phyloP scores from a whole-genome alignment of 129 eudicot species.

The Apium graveolens region DNA sequence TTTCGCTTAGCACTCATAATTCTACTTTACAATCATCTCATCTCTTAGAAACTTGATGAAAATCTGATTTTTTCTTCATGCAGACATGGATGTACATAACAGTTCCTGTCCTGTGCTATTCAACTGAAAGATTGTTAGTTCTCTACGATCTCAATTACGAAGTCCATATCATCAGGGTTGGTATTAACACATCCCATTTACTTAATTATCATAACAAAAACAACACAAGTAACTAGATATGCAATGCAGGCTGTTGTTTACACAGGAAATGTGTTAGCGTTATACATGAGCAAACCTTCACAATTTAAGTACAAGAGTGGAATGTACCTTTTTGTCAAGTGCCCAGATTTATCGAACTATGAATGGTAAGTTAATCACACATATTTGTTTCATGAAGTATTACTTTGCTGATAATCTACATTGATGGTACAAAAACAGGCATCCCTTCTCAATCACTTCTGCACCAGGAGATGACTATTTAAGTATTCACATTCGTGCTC shows the following conservation, averaged over 20 bases:
- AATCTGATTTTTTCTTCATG: not conserved
- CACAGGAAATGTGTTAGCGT: conserved; percentile 75
- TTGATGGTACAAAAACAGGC: conserved; percentile 45
- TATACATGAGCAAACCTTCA: conserved; percentile 85
- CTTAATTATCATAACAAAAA: conserved; percentile 9
- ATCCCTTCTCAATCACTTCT: conserved; percentile 93
- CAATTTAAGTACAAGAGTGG: conserved; percentile 94
- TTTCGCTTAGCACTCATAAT: not conserved
- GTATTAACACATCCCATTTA: not conserved
- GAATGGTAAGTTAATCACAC: conserved; percentile 52
- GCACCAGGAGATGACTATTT: conserved; percentile 81
- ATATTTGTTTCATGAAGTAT: not conserved
- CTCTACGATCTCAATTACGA: conserved; percentile 39
- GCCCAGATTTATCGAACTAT: conserved; percentile 71
- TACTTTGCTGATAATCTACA: not conserved
- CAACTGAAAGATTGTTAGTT: conserved; percentile 60
- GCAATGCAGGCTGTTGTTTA: conserved; percentile 78
- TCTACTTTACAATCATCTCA: not conserved
- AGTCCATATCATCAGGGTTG: conserved; percentile 65
- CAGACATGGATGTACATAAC: conserved; percentile 95
- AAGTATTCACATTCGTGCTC: conserved; percentile 83
- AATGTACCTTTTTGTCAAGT: conserved; percentile 93
- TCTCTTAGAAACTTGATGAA: too few relatives aligned
- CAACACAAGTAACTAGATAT: not conserved
- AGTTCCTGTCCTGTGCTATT: conserved; percentile 52